Conservation (phyloP, 2,329 filamentous ascomycete genomes). For the Coniochaeta ligniaria region DNA sequence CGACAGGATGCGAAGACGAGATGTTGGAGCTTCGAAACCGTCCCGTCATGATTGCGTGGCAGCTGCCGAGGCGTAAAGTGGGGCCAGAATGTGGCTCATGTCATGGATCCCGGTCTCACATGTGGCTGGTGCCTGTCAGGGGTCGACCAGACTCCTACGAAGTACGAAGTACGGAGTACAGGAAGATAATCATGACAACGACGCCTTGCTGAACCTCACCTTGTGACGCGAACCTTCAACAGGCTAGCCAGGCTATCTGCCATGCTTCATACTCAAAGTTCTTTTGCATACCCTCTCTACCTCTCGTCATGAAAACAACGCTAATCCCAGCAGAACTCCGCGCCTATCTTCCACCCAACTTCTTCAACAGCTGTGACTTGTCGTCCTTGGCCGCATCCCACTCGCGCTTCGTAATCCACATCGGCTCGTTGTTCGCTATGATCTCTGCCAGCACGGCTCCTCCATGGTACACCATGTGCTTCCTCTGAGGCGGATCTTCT, state of each 20-base stretch:
- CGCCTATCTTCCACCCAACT: conserved; percentile 76
- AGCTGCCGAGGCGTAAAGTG: background rate
- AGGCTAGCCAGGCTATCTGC: background rate
- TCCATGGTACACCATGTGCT: conserved; percentile 97
- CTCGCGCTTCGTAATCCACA: conserved; percentile 97
- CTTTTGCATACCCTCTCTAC: conserved; percentile 5
- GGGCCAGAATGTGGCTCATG: background rate
- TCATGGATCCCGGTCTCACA: background rate
- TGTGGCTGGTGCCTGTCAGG: background rate
- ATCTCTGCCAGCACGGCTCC: conserved; percentile 96
- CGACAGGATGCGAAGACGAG: background rate
- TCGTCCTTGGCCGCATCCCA: conserved; percentile 71
- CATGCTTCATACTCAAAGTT: background rate
- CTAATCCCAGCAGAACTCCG: background rate
- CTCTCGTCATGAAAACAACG: background rate
- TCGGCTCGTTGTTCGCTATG: conserved; percentile 97
- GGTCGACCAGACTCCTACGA: no score
- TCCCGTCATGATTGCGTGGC: background rate
- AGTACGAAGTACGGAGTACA: no score
- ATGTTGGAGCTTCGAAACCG: background rate
- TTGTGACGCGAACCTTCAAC: background rate
- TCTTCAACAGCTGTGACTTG: conserved; percentile 76
- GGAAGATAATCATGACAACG: no score
- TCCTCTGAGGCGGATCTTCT: conserved; percentile 89
- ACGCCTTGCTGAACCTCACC: background rate